phyloP scores from a whole-genome alignment of 1,284 basidiomycete species.

The Sporisorium sorghi region DNA sequence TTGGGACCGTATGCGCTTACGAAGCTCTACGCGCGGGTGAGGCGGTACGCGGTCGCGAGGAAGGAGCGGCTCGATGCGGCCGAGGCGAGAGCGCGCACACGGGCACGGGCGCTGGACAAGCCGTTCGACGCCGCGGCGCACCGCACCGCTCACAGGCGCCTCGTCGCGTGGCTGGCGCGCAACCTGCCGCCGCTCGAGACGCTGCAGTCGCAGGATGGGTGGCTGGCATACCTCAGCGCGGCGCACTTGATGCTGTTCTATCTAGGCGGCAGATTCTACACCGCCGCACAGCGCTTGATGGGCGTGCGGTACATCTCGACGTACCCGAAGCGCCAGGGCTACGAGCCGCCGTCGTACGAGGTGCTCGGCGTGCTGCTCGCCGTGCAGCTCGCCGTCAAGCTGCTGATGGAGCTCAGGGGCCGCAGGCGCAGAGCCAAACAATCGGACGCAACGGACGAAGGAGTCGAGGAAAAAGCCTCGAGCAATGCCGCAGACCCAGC shows the following conservation, averaged over 20 bases:
- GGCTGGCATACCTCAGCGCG: conserved; percentile 63
- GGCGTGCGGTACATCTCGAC: conserved; percentile 66
- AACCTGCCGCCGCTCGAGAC: conserved; percentile 65
- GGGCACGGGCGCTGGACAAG: conserved; percentile 25
- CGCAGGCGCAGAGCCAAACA: conserved; percentile 11
- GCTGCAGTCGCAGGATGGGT: conserved; percentile 61
- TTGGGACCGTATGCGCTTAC: conserved; percentile 66
- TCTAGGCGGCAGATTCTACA: conserved; percentile 70
- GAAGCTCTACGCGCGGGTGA: conserved; percentile 53
- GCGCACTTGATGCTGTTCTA: conserved; percentile 71
- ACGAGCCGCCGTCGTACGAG: conserved; percentile 68
- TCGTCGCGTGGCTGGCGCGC: conserved; percentile 31
- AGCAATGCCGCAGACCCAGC: conserved; percentile 7
- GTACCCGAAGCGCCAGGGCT: conserved; percentile 36
- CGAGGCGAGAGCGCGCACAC: conserved; percentile 23
- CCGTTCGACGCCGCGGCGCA: conserved; percentile 5
- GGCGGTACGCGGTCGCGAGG: conserved; percentile 32
- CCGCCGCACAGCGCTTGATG: conserved; percentile 66
- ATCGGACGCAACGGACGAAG: neutral
- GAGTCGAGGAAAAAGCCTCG: conserved; percentile 1
- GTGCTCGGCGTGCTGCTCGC: conserved; percentile 69
- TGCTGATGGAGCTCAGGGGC: conserved; percentile 23
- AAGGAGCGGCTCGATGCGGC: conserved; percentile 17
- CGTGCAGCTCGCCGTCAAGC: conserved; percentile 66
- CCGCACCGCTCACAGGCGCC: conserved; percentile 3